These are phyloP conservation scores for Metroxylon sagu DNA, from an alignment of 176 grass and related monocot species.

Conservation along the genomic window DNA sequence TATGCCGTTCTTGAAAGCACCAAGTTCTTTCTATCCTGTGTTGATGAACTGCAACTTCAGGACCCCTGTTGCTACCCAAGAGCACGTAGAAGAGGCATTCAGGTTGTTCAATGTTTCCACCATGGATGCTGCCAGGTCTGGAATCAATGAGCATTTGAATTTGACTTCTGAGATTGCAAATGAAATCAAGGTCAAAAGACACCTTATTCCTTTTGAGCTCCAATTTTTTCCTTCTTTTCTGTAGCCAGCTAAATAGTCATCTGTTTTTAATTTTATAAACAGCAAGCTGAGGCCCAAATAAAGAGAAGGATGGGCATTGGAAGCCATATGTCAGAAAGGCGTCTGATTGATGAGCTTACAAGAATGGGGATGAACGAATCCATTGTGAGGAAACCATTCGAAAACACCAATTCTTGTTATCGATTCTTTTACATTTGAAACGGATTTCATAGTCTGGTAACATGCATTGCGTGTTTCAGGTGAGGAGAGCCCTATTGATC, in stretches of 20 bases:
- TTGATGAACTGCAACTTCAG: slow-evolving; percentile 15
- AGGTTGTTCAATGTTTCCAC: slow-evolving; percentile 90
- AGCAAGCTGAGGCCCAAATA: slow-evolving; percentile 96
- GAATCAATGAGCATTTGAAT: slow-evolving; percentile 96
- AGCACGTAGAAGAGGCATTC: slow-evolving; percentile 94
- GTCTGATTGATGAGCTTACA: slow-evolving; percentile 58
- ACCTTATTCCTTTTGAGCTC: neutral
- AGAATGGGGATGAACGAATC: slow-evolving; percentile 95
- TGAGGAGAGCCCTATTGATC: slow-evolving; percentile 89
- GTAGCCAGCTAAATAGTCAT: neutral
- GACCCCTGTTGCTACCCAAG: slow-evolving; percentile 78
- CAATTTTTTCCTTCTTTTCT: neutral
- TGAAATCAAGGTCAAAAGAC: slow-evolving; percentile 64
- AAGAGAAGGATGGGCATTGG: slow-evolving; percentile 96
- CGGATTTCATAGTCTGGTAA: too few species aligned
- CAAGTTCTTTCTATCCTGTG: neutral
- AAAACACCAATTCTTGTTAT: too few species aligned
- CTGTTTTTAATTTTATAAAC: slow-evolving; percentile 5
- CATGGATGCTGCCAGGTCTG: slow-evolving; percentile 80
- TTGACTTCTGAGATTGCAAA: slow-evolving; percentile 90
- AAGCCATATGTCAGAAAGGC: slow-evolving; percentile 81
- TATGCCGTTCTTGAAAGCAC: too few species aligned
- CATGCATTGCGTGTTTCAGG: slow-evolving; percentile 28
- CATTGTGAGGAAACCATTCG: slow-evolving; percentile 44
- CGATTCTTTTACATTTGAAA: too few species aligned